Evolutionary conservation across 2,329 filamentous ascomycete genomes (phyloP), one percentile per base, ranked within the genome.

Genomic region (Hysterium pulicare): DNA sequence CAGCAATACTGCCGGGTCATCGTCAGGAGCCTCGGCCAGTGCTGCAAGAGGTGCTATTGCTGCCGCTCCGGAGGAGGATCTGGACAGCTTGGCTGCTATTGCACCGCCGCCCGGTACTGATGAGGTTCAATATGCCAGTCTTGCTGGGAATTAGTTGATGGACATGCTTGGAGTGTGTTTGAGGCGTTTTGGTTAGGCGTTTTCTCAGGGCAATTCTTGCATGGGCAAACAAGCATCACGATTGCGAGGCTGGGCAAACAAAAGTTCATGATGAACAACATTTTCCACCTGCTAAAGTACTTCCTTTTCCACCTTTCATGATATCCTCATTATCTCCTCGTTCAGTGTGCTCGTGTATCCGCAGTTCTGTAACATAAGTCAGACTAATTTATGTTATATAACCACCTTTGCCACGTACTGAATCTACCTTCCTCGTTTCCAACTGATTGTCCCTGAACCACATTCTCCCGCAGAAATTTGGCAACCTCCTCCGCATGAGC

Each of bases 301-400:
- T 62, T 55, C 72, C 69, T 43, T 71, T 69, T 51, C 47, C 26
- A 46, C 77, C 76, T 39, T 81, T 73, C 69, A 90, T 94, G 58
- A 96, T 81, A 24, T 84, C 87, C 55, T 96, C 90, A 62, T 98
- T 98, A 69, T 97, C 87, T 41, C 93, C 90, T 51, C 88, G 78
- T 68, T 98, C 91, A 22, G 86, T 98, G 51, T 95, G 74, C 47
- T 95, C 79, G 66, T 97, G 93, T 69, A 98, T 96, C 39, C 84
- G 79, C 44, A 97, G 71, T 62, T 86, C 90, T 96, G 37, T 37
- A 41, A 43, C 17, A 17, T 20, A 31, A 16, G 41, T 61, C 48
- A 59, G 53, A 33, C 40, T 15, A 20, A 6, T 8, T 26, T 8
- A 39, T 21, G 30, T 50, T 13, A 16, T 19, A 32, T 4, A 39